Evolutionary conservation across 345 rosid species (phyloP).

Genomic region (Dipteronia dyeriana): DNA sequence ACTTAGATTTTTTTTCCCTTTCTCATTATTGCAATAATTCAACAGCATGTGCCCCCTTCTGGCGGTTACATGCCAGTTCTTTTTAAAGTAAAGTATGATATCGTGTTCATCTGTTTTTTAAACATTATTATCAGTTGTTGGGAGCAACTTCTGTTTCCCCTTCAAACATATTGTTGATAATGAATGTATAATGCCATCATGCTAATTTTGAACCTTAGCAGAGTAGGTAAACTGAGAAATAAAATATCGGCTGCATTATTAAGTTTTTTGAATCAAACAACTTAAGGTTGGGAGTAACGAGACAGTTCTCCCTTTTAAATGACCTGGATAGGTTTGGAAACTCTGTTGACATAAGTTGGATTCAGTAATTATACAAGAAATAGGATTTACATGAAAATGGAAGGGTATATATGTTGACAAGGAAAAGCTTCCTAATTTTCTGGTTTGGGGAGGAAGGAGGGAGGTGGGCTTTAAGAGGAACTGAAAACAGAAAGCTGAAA

Average conservation of each 20-base stretch:
- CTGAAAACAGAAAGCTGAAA: neutral
- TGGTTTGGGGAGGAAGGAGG: neutral
- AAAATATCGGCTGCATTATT: neutral
- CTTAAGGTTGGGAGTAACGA: neutral
- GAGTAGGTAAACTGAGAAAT: neutral
- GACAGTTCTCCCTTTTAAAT: neutral
- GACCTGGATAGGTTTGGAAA: neutral
- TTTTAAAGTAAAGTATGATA: conserved; percentile 8
- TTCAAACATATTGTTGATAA: neutral
- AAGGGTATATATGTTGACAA: neutral
- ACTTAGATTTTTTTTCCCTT: conserved; percentile 31
- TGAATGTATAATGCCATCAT: neutral
- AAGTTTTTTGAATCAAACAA: neutral
- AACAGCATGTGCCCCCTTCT: neutral
- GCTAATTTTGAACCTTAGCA: neutral
- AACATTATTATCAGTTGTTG: neutral
- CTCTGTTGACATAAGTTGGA: neutral
- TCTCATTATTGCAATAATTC: conserved; percentile 10
- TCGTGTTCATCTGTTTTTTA: neutral
- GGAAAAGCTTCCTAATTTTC: conserved; percentile 1
- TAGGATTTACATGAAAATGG: neutral
- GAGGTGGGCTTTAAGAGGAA: neutral
- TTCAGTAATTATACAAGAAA: neutral
- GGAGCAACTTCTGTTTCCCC: neutral
- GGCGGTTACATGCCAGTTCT: neutral